Conservation (phyloP, 768 basidiomycete genomes). For the Russula compacta region DNA sequence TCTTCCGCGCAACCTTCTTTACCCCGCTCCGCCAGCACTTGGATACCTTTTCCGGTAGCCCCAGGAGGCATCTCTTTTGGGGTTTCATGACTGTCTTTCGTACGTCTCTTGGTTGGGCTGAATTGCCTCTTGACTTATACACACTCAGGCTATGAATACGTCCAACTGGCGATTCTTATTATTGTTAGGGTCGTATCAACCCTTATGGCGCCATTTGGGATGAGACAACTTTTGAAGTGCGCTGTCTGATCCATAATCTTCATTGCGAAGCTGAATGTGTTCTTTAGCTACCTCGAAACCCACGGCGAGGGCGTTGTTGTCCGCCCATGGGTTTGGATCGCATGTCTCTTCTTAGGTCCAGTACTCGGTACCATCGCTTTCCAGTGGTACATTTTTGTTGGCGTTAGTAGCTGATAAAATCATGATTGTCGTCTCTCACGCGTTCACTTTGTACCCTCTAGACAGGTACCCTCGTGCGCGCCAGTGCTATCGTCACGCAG, state of each 20-base stretch:
- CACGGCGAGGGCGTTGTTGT: slow-evolving; percentile 38
- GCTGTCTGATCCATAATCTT: neutral
- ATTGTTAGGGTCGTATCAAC: slow-evolving; percentile 15
- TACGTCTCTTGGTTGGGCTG: neutral
- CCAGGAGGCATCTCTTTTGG: slow-evolving; percentile 23
- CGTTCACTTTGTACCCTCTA: neutral
- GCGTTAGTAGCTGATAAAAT: slow-evolving; percentile 19
- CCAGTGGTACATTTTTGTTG: slow-evolving; percentile 44
- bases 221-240: slow-evolving; percentile 28
- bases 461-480: slow-evolving; percentile 33
- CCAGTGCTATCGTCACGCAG: slow-evolving; percentile 41
- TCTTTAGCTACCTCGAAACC: slow-evolving; percentile 48
- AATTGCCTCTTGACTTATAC: neutral
- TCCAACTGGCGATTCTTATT: slow-evolving; percentile 2
- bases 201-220: slow-evolving; percentile 26
- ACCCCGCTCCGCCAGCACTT: slow-evolving; percentile 21
- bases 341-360: slow-evolving; percentile 41
- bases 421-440: neutral
- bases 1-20: neutral
- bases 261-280: neutral
- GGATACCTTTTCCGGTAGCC: slow-evolving; percentile 21
- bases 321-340: slow-evolving; percentile 65
- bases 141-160: slow-evolving; percentile 13
- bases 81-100: slow-evolving; percentile 22
- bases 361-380: slow-evolving; percentile 34